These are phyloP conservation scores for Ogataea ramenticola DNA, from an alignment of 805 yeast species.

Conservation along the genomic window DNA sequence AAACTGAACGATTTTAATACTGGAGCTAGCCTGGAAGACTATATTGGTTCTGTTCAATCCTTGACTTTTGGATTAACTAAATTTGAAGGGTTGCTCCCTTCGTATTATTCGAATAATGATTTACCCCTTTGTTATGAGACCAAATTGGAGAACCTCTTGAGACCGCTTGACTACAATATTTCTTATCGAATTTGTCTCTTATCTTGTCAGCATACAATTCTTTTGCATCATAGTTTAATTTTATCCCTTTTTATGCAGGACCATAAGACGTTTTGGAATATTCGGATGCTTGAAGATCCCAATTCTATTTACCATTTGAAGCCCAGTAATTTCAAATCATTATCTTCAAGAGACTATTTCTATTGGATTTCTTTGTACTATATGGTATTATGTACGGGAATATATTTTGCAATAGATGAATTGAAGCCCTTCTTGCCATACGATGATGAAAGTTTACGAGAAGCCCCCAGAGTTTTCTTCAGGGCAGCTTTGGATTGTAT, in stretches of 20 bases:
- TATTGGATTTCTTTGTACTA: slow-evolving; percentile 20
- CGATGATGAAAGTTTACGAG: slow-evolving; percentile 6
- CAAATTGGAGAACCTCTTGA: slow-evolving; percentile 6
- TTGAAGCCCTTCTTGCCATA: slow-evolving; percentile 6
- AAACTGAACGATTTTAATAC: neutral
- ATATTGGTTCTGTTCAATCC: slow-evolving; percentile 13
- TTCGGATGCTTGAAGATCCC: slow-evolving; percentile 5
- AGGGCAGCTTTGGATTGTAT: slow-evolving; percentile 16
- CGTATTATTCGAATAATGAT: neutral
- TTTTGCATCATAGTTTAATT: slow-evolving; percentile 18
- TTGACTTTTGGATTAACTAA: slow-evolving; percentile 17
- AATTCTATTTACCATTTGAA: slow-evolving; percentile 7
- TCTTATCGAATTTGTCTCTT: slow-evolving; percentile 13
- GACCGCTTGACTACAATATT: slow-evolving; percentile 4
- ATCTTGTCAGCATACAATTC: slow-evolving; percentile 17
- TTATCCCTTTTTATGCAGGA: slow-evolving; percentile 15
- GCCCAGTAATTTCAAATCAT: slow-evolving; percentile 5
- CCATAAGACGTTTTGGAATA: slow-evolving; percentile 15
- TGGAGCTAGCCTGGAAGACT: slow-evolving; percentile 13
- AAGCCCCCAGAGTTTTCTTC: slow-evolving; percentile 13
- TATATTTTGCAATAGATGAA: slow-evolving; percentile 15
- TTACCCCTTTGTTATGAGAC: slow-evolving; percentile 5
- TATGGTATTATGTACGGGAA: slow-evolving; percentile 16
- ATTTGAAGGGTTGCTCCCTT: slow-evolving; percentile 13
- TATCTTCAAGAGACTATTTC: slow-evolving; percentile 13